phyloP scores from a whole-genome alignment of 78 protist species.

The Monocercomonoides exilis region DNA sequence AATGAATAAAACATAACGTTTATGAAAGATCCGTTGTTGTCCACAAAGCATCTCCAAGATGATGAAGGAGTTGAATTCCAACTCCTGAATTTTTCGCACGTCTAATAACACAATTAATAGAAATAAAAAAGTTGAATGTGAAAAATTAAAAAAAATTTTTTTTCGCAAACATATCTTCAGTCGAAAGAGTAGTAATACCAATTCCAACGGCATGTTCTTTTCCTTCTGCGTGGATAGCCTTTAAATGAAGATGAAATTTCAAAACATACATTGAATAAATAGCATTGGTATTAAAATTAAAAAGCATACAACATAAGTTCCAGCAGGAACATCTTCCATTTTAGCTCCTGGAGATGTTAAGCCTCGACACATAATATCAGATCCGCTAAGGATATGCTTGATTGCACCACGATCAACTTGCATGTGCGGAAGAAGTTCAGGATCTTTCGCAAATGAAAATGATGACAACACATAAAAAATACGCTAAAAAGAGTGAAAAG shows the following conservation, averaged over 20 bases:
- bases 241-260: not conserved
- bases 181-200: not conserved
- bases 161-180: slow-evolving; percentile 8
- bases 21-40: not conserved
- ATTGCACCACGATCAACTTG: slow-evolving; percentile 62
- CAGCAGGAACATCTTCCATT: slow-evolving; percentile 14
- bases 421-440: slow-evolving; percentile 37
- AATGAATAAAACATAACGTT: not conserved
- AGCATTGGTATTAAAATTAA: not conserved
- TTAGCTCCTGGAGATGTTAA: slow-evolving; percentile 58
- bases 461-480: not conserved
- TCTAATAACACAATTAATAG: not conserved
- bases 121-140: too few species aligned
- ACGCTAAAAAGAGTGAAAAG: not conserved
- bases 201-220: slow-evolving; percentile 30
- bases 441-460: slow-evolving; percentile 19
- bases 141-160: too few species aligned
- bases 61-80: not conserved
- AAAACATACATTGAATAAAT: too few species aligned
- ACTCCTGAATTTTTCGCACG: not conserved
- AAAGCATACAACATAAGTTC: too few species aligned
- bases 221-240: slow-evolving; percentile 26
- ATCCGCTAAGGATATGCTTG: slow-evolving; percentile 49
- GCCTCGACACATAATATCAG: slow-evolving; percentile 69
- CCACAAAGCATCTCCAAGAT: not conserved